Percentiles rank a stretch among this genome's conserved stretches.
Conservation (phyloP, 176 grass and related monocot species). For the Typha latifolia region DNA sequence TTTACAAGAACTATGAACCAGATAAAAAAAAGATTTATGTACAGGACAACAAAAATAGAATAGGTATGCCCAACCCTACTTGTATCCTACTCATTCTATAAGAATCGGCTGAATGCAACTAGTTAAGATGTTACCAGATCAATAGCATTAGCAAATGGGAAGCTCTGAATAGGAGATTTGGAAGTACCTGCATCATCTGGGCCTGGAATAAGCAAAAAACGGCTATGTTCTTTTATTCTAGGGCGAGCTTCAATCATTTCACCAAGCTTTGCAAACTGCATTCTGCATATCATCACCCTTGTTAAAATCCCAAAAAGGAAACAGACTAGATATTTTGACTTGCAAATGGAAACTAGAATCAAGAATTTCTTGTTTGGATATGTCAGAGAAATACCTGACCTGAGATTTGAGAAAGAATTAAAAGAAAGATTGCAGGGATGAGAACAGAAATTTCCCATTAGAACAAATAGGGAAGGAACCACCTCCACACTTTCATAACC, state of each 20-base stretch:
- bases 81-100: neutral
- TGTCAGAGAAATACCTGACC: conserved; percentile 28
- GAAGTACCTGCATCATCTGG: conserved; percentile 83
- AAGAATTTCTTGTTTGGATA: no score
- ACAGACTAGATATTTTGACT: neutral
- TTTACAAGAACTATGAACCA: neutral
- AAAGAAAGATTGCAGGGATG: conserved; percentile 73
- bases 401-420: conserved; percentile 76
- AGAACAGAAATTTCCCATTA: conserved; percentile 97
- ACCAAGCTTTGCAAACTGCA: conserved; percentile 84
- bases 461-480: conserved; percentile 85
- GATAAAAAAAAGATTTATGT: neutral
- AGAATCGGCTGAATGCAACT: neutral
- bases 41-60: no score
- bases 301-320: neutral
- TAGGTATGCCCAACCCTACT: no score
- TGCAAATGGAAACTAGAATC: neutral
- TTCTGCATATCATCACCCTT: conserved; percentile 30
- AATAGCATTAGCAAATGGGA: conserved; percentile 6
- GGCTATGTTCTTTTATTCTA: conserved; percentile 71
- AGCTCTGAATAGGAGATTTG: conserved; percentile 16
- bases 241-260: conserved; percentile 69
- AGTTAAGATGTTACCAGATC: neutral
- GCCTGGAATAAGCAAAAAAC: conserved; percentile 85
- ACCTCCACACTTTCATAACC: conserved; percentile 83